Conservation (phyloP, 257 asterid species). For the Nicotiana benthamiana region DNA sequence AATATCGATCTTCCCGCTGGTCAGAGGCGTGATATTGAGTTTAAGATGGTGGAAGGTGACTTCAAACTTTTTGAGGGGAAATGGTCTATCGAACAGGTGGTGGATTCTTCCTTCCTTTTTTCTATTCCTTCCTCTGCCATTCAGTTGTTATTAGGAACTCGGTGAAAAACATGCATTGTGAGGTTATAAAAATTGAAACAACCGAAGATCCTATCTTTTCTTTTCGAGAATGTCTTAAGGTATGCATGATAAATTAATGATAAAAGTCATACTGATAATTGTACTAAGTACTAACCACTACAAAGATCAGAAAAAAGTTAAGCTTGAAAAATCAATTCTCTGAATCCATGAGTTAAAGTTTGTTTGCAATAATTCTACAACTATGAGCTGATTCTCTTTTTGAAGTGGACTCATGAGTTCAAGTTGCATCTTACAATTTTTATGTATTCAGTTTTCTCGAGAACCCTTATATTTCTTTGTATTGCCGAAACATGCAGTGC, state of each 20-base stretch:
- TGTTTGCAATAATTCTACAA: neutral
- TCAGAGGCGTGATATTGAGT: constrained; percentile 69
- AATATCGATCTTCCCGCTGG: constrained; percentile 43
- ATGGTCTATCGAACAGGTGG: constrained; percentile 84
- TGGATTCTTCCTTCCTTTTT: neutral
- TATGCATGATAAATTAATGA: neutral
- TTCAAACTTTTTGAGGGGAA: constrained; percentile 67
- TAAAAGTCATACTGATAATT: neutral
- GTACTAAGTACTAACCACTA: neutral
- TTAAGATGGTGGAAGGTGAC: constrained; percentile 89
- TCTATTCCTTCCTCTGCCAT: neutral
- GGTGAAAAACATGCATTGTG: neutral
- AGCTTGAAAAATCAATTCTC: neutral
- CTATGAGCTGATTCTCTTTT: neutral
- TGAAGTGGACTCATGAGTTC: neutral
- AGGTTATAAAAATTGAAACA: neutral
- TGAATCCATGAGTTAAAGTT: neutral
- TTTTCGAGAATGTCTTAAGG: neutral
- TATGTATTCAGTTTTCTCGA: neutral
- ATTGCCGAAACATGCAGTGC: constrained; percentile 29
- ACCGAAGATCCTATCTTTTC: neutral
- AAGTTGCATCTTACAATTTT: neutral
- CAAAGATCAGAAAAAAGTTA: neutral
- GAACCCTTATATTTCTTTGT: constrained; percentile 7
- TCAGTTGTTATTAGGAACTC: neutral